These are phyloP conservation scores for Fonsecaea monophora DNA, from an alignment of 2,329 filamentous ascomycete genomes.

Conservation along the genomic window DNA sequence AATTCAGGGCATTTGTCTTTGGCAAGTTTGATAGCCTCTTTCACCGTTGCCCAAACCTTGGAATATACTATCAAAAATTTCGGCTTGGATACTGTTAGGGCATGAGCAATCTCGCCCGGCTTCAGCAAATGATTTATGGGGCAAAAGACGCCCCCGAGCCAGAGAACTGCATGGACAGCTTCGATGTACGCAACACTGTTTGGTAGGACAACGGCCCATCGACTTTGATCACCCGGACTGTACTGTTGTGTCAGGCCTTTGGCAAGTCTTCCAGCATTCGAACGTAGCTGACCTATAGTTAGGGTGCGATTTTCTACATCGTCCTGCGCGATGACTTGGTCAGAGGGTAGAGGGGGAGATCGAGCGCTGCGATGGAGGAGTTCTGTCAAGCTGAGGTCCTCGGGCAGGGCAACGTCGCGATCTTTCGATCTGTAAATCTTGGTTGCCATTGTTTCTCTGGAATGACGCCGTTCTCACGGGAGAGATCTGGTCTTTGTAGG, in stretches of 20 bases:
- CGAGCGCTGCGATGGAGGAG: conserved; percentile 50
- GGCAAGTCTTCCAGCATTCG: conserved; percentile 52
- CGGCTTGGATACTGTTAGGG: conserved; percentile 51
- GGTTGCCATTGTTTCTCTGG: background rate
- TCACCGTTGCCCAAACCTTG: conserved; percentile 41
- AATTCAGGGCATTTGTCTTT: conserved; percentile 44
- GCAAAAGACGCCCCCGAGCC: conserved; percentile 21
- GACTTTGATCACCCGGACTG: conserved; percentile 44
- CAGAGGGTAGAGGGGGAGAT: conserved; percentile 46
- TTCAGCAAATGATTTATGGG: conserved; percentile 27
- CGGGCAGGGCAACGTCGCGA: conserved; percentile 43
- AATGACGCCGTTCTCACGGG: background rate
- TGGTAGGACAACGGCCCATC: conserved; percentile 54
- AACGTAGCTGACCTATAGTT: conserved; percentile 53
- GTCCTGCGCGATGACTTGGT: conserved; percentile 50
- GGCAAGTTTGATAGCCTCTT: conserved; percentile 47
- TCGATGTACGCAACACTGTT: conserved; percentile 57
- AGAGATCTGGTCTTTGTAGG: background rate
- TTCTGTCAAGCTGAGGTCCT: conserved; percentile 53
- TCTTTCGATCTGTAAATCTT: conserved; percentile 21
- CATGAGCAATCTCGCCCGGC: conserved; percentile 22
- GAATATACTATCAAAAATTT: conserved; percentile 53
- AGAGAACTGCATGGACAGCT: conserved; percentile 35
- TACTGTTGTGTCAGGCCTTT: conserved; percentile 48
- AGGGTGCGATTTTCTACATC: conserved; percentile 53